Conservation (phyloP, 345 rosid genomes). For the Erysimum cheiranthoides region DNA sequence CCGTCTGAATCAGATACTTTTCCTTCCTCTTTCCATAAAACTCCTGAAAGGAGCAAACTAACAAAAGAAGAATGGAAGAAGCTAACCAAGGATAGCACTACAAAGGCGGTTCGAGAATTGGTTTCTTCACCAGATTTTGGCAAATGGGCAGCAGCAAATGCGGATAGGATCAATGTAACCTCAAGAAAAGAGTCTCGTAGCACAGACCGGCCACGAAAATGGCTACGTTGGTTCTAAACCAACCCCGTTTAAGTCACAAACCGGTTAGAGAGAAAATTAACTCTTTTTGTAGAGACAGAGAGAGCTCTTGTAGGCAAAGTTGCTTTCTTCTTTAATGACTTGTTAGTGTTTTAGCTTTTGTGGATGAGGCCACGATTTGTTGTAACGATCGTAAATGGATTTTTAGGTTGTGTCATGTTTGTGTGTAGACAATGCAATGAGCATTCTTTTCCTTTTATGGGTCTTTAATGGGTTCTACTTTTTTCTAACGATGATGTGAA, state of each 20-base stretch:
- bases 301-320: slow-evolving; percentile 12
- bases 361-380: slow-evolving; percentile 26
- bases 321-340: slow-evolving; percentile 35
- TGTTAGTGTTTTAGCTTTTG: slow-evolving; percentile 37
- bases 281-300: slow-evolving; percentile 2
- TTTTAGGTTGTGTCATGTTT: slow-evolving; percentile 32
- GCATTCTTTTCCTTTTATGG: neutral
- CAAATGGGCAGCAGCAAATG: slow-evolving; percentile 78
- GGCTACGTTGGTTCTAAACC: slow-evolving; percentile 58
- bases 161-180: slow-evolving; percentile 74
- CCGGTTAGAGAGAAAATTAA: slow-evolving; percentile 11
- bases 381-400: slow-evolving; percentile 33
- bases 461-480: slow-evolving; percentile 7
- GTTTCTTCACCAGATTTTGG: slow-evolving; percentile 82
- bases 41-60: slow-evolving; percentile 70
- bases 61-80: slow-evolving; percentile 66
- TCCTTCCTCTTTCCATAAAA: slow-evolving; percentile 70
- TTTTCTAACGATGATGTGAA: neutral
- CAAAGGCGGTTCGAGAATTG: slow-evolving; percentile 72
- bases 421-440: slow-evolving; percentile 40
- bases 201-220: slow-evolving; percentile 45
- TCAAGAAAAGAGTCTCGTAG: slow-evolving; percentile 51
- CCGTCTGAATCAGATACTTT: slow-evolving; percentile 54
- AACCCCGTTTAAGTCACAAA: neutral
- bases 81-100: slow-evolving; percentile 63